A percentile compares a stretch with the other conserved stretches of the same genome.
These are phyloP conservation scores for Excoecaria agallocha DNA, from an alignment of 345 rosid genomes.

Conservation along the genomic window DNA sequence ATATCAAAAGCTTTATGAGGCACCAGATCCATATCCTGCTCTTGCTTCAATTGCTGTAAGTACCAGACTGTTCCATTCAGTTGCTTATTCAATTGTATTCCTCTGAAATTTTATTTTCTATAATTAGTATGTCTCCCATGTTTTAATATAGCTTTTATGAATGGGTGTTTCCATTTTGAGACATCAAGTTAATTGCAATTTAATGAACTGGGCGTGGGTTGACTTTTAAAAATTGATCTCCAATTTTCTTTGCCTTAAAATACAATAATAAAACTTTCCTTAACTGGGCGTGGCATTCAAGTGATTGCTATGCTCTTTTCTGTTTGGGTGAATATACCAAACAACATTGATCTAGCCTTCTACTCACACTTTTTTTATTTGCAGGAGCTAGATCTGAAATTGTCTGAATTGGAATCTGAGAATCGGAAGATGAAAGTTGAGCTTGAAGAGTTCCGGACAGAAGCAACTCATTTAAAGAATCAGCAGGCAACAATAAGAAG, in stretches of 20 bases:
- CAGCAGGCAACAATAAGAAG: constrained; percentile 99
- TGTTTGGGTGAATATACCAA: neutral
- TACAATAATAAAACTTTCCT: too few relatives aligned
- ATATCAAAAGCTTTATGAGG: constrained; percentile 97
- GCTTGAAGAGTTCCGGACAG: constrained; percentile 91
- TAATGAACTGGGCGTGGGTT: neutral
- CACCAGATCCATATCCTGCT: constrained; percentile 97
- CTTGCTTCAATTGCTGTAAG: constrained; percentile 94
- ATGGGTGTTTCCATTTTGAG: neutral
- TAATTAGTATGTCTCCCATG: neutral
- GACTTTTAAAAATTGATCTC: neutral
- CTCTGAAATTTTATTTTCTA: neutral
- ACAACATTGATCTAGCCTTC: neutral
- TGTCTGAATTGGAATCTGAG: constrained; percentile 86
- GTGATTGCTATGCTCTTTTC: neutral
- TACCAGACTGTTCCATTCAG: constrained; percentile 20
- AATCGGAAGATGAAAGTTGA: constrained; percentile 97
- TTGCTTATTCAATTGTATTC: neutral
- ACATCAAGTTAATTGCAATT: neutral
- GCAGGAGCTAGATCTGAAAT: constrained; percentile 88
- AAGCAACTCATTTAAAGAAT: constrained; percentile 94
- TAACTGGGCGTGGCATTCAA: too few relatives aligned
- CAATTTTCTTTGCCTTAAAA: neutral
- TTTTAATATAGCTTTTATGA: neutral
- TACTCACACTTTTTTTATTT: constrained; percentile 16